These are phyloP conservation scores for Gleditsia sinensis DNA, from an alignment of 306 rosid species.

Conservation along the genomic window DNA sequence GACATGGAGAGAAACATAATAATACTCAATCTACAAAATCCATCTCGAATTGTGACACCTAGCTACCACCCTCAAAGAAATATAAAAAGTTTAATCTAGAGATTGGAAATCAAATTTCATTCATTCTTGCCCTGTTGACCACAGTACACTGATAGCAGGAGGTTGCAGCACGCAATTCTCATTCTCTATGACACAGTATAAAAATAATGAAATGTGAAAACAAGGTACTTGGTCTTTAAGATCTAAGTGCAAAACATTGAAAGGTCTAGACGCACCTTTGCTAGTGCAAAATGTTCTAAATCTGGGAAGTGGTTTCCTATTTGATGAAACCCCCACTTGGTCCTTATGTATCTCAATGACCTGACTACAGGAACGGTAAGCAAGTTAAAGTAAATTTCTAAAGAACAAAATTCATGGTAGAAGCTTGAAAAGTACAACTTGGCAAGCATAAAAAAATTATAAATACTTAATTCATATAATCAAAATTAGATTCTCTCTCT, in stretches of 20 bases:
- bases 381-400: conserved; percentile 34
- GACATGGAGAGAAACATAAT: background rate
- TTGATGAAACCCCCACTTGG: conserved; percentile 48
- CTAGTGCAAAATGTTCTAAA: conserved; percentile 63
- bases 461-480: background rate
- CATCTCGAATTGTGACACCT: background rate
- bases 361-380: conserved; percentile 47
- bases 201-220: background rate
- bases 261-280: conserved; percentile 50
- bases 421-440: background rate
- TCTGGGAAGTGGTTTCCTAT: conserved; percentile 50
- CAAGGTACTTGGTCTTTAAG: background rate
- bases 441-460: background rate
- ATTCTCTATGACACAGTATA: background rate
- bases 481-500: background rate
- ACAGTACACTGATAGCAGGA: background rate
- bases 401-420: background rate
- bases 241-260: background rate
- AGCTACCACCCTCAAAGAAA: background rate
- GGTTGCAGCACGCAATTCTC: conserved; percentile 11
- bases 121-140: background rate
- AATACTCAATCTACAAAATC: background rate
- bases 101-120: background rate
- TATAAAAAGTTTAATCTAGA: background rate
- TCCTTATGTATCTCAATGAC: conserved; percentile 46